These are phyloP conservation scores for Ophiorrhiza pumila DNA, from an alignment of 257 asterid genomes.

Conservation along the genomic window DNA sequence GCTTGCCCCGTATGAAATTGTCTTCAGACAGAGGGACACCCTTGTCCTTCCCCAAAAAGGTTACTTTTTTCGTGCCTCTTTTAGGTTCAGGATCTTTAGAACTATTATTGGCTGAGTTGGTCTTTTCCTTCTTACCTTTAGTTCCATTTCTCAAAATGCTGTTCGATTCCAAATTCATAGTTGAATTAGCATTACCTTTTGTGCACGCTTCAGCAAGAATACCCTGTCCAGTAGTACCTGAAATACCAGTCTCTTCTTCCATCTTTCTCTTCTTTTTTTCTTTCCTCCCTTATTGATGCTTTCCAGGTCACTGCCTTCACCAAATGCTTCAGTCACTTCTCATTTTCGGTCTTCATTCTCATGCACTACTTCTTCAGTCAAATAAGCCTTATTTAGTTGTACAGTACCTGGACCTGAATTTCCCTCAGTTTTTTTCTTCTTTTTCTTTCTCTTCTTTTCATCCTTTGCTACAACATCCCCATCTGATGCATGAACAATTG, in stretches of 20 bases:
- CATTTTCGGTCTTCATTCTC: not conserved
- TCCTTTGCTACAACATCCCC: not conserved
- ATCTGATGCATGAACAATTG: not conserved
- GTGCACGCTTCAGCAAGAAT: not conserved
- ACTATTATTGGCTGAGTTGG: not conserved
- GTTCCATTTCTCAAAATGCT: not conserved
- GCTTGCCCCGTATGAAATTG: not conserved
- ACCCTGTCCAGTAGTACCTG: not conserved
- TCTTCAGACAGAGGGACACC: not conserved
- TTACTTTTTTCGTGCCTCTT: not conserved
- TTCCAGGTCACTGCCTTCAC: not conserved
- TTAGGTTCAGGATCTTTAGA: not conserved
- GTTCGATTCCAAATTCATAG: not conserved
- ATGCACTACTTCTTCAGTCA: not conserved
- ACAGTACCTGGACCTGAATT: conserved; percentile 2
- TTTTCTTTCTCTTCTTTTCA: conserved; percentile 8
- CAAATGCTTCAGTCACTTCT: not conserved
- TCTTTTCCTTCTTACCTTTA: not conserved
- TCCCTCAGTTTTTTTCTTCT: not conserved
- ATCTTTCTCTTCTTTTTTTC: conserved; percentile 14
- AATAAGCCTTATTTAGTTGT: not conserved
- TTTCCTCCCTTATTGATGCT: not conserved
- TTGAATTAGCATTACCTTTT: not conserved
- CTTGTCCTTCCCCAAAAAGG: not conserved
- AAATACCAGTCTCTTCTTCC: conserved; percentile 1